These are phyloP conservation scores for Stereocaulon alpinum DNA, from an alignment of 495 filamentous ascomycete genomes.

Conservation along the genomic window DNA sequence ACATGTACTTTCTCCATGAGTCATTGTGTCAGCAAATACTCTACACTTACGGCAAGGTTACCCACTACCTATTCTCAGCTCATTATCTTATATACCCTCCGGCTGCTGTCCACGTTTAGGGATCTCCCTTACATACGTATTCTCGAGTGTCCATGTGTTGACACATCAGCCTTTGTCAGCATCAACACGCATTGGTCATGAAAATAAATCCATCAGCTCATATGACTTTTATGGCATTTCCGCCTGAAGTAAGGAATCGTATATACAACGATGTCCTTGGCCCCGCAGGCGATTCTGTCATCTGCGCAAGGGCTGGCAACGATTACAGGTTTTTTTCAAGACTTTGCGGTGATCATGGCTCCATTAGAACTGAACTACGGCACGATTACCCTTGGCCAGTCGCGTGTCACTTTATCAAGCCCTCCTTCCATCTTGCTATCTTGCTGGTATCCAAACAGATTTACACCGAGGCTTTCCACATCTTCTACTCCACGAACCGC, in stretches of 20 bases:
- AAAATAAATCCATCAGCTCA: neutral
- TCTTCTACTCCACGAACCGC: slow-evolving; percentile 27
- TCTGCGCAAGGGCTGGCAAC: neutral
- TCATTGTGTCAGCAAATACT: too few species aligned
- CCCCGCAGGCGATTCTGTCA: neutral
- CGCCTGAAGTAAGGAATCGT: slow-evolving; percentile 20
- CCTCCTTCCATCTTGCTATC: slow-evolving; percentile 14
- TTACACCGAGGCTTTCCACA: slow-evolving; percentile 22
- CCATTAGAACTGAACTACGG: neutral
- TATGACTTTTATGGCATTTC: neutral
- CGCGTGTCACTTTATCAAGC: neutral
- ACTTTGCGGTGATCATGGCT: neutral
- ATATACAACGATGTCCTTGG: slow-evolving; percentile 25
- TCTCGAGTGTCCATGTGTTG: neutral
- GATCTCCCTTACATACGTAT: too few species aligned
- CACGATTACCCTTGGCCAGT: too few species aligned
- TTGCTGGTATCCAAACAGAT: slow-evolving; percentile 22
- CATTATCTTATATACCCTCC: too few species aligned
- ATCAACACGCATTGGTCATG: neutral
- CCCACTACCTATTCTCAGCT: too few species aligned
- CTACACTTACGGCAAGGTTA: too few species aligned
- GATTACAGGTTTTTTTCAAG: neutral
- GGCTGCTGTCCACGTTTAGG: too few species aligned
- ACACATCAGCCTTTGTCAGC: neutral
- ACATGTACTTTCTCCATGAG: too few species aligned